Evolutionary conservation across 208 protist species (phyloP).

Genomic region (Acanthamoeba lenticulata): DNA sequence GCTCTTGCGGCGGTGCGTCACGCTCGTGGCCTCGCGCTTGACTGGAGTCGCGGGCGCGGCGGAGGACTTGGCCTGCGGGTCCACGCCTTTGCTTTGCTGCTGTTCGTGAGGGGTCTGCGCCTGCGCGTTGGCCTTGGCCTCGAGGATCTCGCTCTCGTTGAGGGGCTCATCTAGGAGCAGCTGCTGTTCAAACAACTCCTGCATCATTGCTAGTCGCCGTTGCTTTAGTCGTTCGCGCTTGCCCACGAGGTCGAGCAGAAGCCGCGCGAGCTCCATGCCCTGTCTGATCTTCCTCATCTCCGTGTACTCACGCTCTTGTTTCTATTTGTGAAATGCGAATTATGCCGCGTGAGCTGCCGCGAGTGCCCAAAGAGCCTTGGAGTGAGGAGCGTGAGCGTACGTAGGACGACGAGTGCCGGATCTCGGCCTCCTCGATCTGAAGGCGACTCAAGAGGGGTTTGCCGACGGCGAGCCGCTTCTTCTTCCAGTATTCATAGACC

Average conservation of each 20-base stretch:
- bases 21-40: background rate
- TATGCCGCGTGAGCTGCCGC: no score
- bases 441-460: slow-evolving; percentile 11
- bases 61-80: background rate
- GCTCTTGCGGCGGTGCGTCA: background rate
- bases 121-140: background rate
- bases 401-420: slow-evolving; percentile 24
- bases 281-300: slow-evolving; percentile 55
- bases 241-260: slow-evolving; percentile 48
- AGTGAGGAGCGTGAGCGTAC: background rate
- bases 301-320: slow-evolving; percentile 50
- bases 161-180: background rate
- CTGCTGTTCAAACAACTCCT: slow-evolving; percentile 41
- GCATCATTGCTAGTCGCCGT: background rate
- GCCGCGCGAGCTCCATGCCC: slow-evolving; percentile 37
- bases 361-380: no score
- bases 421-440: background rate
- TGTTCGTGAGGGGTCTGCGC: background rate
- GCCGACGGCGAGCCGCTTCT: background rate
- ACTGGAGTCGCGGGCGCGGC: no score
- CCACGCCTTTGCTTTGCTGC: background rate
- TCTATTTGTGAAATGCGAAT: no score
- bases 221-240: slow-evolving; percentile 50
- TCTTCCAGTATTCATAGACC: slow-evolving; percentile 53
- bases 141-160: background rate